Evolutionary conservation across 805 yeast species (phyloP).

Genomic region (Kodamaea fukazawae): DNA sequence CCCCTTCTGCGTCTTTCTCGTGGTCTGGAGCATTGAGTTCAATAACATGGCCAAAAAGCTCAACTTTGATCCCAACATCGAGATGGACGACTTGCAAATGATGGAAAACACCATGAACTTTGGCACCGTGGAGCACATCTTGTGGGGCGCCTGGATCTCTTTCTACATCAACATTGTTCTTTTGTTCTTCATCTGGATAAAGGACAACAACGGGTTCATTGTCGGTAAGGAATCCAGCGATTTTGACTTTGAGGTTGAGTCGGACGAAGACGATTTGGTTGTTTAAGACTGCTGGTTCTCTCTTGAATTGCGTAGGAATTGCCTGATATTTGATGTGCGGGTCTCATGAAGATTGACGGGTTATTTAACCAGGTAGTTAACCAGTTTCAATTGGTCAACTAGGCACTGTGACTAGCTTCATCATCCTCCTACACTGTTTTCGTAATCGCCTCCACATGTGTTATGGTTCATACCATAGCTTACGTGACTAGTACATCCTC

Average conservation of each 20-base stretch:
- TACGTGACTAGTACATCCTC: too few species aligned
- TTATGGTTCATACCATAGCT: neutral
- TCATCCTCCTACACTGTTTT: neutral
- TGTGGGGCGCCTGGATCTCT: conserved; percentile 13
- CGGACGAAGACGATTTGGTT: conserved; percentile 4
- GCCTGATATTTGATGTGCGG: neutral
- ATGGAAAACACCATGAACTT: neutral
- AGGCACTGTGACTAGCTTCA: neutral
- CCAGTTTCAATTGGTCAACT: too few species aligned
- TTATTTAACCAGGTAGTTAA: too few species aligned
- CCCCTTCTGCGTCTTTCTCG: conserved; percentile 17
- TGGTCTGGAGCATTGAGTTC: neutral
- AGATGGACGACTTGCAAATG: neutral
- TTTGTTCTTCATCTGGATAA: conserved; percentile 30
- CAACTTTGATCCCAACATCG: neutral
- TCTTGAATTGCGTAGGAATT: neutral
- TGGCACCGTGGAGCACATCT: neutral
- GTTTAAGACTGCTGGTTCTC: neutral
- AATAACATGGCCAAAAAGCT: neutral
- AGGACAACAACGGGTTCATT: conserved; percentile 23
- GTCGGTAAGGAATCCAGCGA: neutral
- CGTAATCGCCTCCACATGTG: neutral
- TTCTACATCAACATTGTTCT: conserved; percentile 13
- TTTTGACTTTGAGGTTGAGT: conserved; percentile 4
- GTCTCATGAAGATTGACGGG: too few species aligned